phyloP scores from a whole-genome alignment of 2,329 filamentous ascomycete species.

The Diplodia seriata region DNA sequence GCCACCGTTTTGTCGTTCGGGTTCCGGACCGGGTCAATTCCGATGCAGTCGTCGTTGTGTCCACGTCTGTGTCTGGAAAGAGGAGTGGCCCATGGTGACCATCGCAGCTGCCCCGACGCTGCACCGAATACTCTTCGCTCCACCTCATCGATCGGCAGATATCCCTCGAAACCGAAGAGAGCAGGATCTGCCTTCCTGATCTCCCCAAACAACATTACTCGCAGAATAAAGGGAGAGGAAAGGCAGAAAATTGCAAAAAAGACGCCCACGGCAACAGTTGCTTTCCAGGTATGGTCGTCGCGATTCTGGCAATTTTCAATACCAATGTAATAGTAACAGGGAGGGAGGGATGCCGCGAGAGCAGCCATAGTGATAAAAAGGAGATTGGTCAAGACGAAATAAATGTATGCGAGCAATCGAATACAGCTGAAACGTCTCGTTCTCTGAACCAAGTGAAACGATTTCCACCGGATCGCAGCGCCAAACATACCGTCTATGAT shows the following conservation, averaged over 20 bases:
- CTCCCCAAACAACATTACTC: background rate
- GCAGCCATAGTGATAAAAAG: background rate
- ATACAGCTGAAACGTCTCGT: conserved; percentile 39
- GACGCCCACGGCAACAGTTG: background rate
- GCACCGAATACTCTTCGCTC: conserved; percentile 46
- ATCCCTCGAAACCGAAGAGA: conserved; percentile 52
- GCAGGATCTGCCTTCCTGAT: conserved; percentile 31
- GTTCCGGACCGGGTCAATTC: conserved; percentile 43
- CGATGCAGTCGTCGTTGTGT: conserved; percentile 42
- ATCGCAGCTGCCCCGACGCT: conserved; percentile 45
- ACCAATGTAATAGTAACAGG: too few species aligned
- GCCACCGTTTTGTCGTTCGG: conserved; percentile 38
- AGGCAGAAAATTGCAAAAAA: background rate
- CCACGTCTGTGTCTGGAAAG: conserved; percentile 45
- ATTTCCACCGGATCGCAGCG: conserved; percentile 55
- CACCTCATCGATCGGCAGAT: conserved; percentile 47
- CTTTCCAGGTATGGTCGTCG: too few species aligned
- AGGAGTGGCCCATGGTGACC: conserved; percentile 44
- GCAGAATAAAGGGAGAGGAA: too few species aligned
- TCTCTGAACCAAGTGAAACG: conserved; percentile 45
- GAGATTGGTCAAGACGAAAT: background rate
- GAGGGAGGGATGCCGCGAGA: too few species aligned
- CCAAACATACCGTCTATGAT: conserved; percentile 52
- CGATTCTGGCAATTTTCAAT: too few species aligned
- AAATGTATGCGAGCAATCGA: conserved; percentile 38